Percentiles rank a stretch among this genome's conserved stretches.
Conservation (phyloP, 148 eudicot genomes). For the Nepenthes gracilis region DNA sequence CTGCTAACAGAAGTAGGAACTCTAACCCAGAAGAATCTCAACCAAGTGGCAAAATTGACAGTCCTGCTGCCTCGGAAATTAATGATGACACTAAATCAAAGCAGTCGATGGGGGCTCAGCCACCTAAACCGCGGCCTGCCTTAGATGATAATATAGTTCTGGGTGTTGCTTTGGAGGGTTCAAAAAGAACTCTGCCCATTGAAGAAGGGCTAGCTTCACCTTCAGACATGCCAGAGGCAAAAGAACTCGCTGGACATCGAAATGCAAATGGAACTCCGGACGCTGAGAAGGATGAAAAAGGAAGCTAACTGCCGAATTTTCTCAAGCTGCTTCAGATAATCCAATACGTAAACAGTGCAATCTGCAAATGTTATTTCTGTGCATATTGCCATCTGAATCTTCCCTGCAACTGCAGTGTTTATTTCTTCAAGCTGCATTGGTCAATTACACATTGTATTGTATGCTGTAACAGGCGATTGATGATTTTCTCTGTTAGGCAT, state of each 20-base stretch:
- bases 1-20: not conserved
- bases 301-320: constrained; percentile 12
- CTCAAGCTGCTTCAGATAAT: too few relatives aligned
- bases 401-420: too few relatives aligned
- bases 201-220: constrained; percentile 50
- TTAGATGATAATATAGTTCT: constrained; percentile 88
- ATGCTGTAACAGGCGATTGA: not conserved
- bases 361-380: not conserved
- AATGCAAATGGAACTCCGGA: constrained; percentile 26
- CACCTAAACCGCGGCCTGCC: constrained; percentile 30
- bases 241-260: constrained; percentile 41
- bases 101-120: constrained; percentile 14
- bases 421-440: too few relatives aligned
- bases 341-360: not conserved
- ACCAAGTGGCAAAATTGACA: not conserved
- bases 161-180: constrained; percentile 91
- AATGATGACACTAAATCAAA: constrained; percentile 14
- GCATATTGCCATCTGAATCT: not conserved
- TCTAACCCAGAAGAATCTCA: not conserved
- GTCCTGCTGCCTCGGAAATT: constrained; percentile 3
- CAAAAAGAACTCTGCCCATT: constrained; percentile 88
- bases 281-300: constrained; percentile 43
- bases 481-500: not conserved
- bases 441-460: not conserved
- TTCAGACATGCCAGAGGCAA: constrained; percentile 27